Percentiles rank a stretch among this genome's conserved stretches.
These are phyloP conservation scores for Xylaria castorea DNA, from an alignment of 495 filamentous ascomycete genomes.

Conservation along the genomic window DNA sequence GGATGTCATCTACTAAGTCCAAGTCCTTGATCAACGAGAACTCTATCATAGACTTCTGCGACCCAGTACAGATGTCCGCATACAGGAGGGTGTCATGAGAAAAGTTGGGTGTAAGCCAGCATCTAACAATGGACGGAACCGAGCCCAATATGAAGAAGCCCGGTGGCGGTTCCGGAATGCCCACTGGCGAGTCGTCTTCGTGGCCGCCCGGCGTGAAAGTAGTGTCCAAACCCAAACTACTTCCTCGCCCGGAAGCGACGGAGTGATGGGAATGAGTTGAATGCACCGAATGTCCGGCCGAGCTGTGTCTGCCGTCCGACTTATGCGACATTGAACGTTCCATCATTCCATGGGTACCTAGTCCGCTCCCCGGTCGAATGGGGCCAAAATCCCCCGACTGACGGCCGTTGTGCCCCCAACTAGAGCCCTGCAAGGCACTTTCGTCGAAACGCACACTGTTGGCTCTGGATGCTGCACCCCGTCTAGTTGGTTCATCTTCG, in stretches of 20 bases:
- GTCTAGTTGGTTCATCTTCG: constrained; percentile 84
- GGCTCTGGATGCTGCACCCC: constrained; percentile 84
- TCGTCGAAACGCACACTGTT: constrained; percentile 99
- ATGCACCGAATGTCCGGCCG: constrained; percentile 80
- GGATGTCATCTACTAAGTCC: constrained; percentile 70
- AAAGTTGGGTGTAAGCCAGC: constrained; percentile 88
- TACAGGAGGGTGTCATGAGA: constrained; percentile 88
- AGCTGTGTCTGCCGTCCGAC: constrained; percentile 95
- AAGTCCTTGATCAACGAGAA: constrained; percentile 74
- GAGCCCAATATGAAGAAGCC: constrained; percentile 83
- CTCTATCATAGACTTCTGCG: constrained; percentile 81
- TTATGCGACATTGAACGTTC: constrained; percentile 93
- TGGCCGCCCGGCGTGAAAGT: constrained; percentile 69
- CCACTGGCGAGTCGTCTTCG: constrained; percentile 68
- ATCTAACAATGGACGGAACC: constrained; percentile 91
- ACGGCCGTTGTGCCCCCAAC: constrained; percentile 81
- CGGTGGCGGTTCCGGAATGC: constrained; percentile 75
- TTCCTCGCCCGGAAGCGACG: constrained; percentile 73
- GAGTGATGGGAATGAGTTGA: constrained; percentile 61
- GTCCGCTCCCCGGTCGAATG: constrained; percentile 75
- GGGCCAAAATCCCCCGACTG: constrained; percentile 81
- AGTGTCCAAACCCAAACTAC: constrained; percentile 81
- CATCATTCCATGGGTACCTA: constrained; percentile 83
- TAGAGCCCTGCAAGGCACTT: constrained; percentile 85
- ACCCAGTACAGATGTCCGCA: constrained; percentile 90